Base-by-base conservation (phyloP, 83 land plant species). In the Picea mariana region DNA sequence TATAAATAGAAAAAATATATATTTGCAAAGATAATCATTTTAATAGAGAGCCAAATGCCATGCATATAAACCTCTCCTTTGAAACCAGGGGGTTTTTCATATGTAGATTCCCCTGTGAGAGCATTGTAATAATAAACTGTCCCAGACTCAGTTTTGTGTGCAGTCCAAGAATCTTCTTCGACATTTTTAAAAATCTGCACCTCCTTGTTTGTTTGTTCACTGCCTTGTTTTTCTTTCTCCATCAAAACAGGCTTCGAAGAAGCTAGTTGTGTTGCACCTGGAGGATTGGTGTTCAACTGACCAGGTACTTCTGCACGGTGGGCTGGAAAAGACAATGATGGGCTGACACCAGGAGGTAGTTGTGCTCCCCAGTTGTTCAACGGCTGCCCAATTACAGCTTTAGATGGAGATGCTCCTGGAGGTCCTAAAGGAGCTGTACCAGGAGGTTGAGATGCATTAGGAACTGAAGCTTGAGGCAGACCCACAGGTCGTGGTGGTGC, bases 101-200 rank as follows among this genome's bases (percentile, higher is more conserved):
- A 97, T 13, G 99, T 97, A 11, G 99, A 97, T 79, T 87, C 88
- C 65, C 98, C 97, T 34, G 99, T 91, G 11, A 94, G 21, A 68
- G 98, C 91, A 89, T 97, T 95, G 84, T 95, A 95, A 80, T 95
- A 97, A 82, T 97, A 97, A 44, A 94, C 79, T 52, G 76, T 81
- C 44, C 99, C 98, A 44, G 92, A 71, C 31, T 89, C 94, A 62
- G 94, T 95, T 86, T 89, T 92, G 87, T 95, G 98, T 61, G 98
- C 98, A 59, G 94, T 93, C 99, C 98, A 97, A 21, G 89, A 87
- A 86, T 95, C 89, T 62, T 60, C 89, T 67, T 47, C 82, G 38
- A 91, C 90, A 34, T 79, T 85, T 62, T 80, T 88, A 24, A 40
- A 79, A 59, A 80, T 47, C 27, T 40, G 49, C 61, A 31, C 84